Base-by-base conservation (phyloP, 192 early-diverging fungal genomes). In the Dissophora globulifera region DNA sequence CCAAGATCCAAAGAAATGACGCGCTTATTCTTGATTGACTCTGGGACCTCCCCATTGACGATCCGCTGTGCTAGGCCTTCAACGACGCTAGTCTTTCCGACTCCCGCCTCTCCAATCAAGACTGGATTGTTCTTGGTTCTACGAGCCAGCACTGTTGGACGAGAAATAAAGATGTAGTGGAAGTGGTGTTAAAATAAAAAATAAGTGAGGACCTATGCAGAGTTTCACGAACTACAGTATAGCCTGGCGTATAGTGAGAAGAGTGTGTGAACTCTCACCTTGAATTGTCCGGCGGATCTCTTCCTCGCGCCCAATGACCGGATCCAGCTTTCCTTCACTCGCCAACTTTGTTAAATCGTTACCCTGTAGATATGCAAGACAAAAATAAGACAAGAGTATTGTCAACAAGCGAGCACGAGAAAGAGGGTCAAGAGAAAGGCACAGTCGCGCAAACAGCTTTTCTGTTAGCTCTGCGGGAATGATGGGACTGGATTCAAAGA, bases 91-190 rank as follows among this genome's bases (percentile, higher is more conserved):
- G 92, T 93, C 56, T 93, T 93, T 35, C 92, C 92, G 0, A 90
- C 89, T 45, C 92, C 92, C 10, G 92, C 87, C 13, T 91, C 90
- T 49, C 92, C 92, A 17, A 92, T 88, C 25, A 93, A 69, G 1
- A 91, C 86, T 0, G 92, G 91, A 62, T 91, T 91, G 81, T 92
- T 93, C 58, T 93, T 93, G 27, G 90, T 92, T 79, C 92, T 85
- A 19, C 89, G 85, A n/a, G 85, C 83, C 42, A 92, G 70, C 4
- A 79, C 82, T 69, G 35, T 42, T 17, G 8, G 58, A 22, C 16
- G 10, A 25, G 38, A 17, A 51, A 29, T 48, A 30, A 46, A 25
- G 31, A 26, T 16, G 27, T 23, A 12, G 32, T 22, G 15, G 23
- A 33, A 51, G 25, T 23, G 7, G 35, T 40, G 29, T 22, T 4